These are phyloP conservation scores for Pichia manshurica DNA, from an alignment of 805 yeast genomes.

Conservation along the genomic window DNA sequence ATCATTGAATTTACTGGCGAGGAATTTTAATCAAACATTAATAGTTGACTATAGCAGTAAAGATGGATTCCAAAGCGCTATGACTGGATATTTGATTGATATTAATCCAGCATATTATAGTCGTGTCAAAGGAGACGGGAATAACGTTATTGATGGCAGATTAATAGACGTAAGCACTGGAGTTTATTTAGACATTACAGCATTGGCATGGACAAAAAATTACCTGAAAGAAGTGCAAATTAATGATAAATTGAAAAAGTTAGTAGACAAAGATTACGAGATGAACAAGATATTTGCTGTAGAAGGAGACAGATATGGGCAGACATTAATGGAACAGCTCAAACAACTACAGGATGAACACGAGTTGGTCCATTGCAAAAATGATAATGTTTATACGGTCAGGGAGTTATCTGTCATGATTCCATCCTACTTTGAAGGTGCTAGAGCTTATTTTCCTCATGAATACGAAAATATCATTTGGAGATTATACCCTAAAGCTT, in stretches of 20 bases:
- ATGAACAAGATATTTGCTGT: constrained; percentile 24
- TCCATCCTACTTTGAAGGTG: constrained; percentile 56
- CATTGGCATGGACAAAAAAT: constrained; percentile 25
- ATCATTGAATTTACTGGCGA: constrained; percentile 39
- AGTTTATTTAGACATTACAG: constrained; percentile 40
- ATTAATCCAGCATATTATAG: constrained; percentile 31
- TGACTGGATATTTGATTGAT: constrained; percentile 30
- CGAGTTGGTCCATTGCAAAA: constrained; percentile 34
- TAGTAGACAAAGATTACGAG: constrained; percentile 17
- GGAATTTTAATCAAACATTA: constrained; percentile 43
- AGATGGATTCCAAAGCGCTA: constrained; percentile 21
- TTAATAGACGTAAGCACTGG: constrained; percentile 48
- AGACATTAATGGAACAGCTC: constrained; percentile 15
- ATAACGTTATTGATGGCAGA: constrained; percentile 50
- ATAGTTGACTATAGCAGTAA: constrained; percentile 36
- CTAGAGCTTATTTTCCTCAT: constrained; percentile 40
- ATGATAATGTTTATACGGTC: constrained; percentile 47
- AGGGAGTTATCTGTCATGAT: constrained; percentile 50
- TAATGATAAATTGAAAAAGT: constrained; percentile 5
- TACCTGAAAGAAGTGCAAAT: constrained; percentile 9
- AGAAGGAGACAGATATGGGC: constrained; percentile 39
- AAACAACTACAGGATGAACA: constrained; percentile 27
- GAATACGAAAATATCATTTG: constrained; percentile 34
- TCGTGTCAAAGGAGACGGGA: constrained; percentile 39
- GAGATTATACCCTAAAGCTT: constrained; percentile 43